Evolutionary conservation across 805 yeast genomes (phyloP).

Genomic region (Candida incommunis): DNA sequence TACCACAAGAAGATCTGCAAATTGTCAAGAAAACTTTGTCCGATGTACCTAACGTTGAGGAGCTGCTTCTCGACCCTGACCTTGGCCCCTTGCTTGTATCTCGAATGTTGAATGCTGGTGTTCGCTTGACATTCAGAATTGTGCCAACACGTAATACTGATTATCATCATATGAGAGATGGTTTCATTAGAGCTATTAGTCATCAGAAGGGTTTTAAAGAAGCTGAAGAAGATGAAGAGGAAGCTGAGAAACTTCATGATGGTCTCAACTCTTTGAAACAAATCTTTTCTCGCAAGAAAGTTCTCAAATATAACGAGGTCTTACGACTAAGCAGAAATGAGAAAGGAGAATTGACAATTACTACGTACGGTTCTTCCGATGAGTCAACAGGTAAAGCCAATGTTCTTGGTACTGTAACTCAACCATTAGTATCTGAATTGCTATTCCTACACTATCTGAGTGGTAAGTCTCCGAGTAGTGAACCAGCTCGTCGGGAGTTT

Average conservation of each 20-base stretch:
- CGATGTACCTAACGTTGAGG: slow-evolving; percentile 5
- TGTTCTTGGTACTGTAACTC: slow-evolving; percentile 43
- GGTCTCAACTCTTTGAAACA: slow-evolving; percentile 58
- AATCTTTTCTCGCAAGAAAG: slow-evolving; percentile 49
- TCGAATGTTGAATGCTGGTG: slow-evolving; percentile 41
- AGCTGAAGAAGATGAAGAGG: slow-evolving; percentile 25
- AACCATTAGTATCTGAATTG: slow-evolving; percentile 51
- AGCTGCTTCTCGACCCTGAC: slow-evolving; percentile 29
- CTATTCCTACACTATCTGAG: slow-evolving; percentile 64
- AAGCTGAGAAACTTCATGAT: slow-evolving; percentile 54
- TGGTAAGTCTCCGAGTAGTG: slow-evolving; percentile 52
- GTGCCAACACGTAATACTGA: slow-evolving; percentile 87
- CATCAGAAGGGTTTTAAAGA: slow-evolving; percentile 48
- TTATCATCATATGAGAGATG: slow-evolving; percentile 79
- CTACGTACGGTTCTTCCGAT: slow-evolving; percentile 28
- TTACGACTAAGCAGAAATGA: slow-evolving; percentile 41
- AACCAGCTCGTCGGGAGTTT: slow-evolving; percentile 33
- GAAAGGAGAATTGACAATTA: slow-evolving; percentile 33
- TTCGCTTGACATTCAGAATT: slow-evolving; percentile 57
- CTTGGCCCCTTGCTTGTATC: slow-evolving; percentile 40
- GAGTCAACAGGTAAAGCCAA: slow-evolving; percentile 14
- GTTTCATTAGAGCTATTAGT: slow-evolving; percentile 66
- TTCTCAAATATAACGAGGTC: slow-evolving; percentile 63
- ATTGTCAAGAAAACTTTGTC: slow-evolving; percentile 13
- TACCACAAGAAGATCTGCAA: slow-evolving; percentile 41